phyloP scores from a whole-genome alignment of 1,284 basidiomycete genomes.

The Sporisorium sorghi region DNA sequence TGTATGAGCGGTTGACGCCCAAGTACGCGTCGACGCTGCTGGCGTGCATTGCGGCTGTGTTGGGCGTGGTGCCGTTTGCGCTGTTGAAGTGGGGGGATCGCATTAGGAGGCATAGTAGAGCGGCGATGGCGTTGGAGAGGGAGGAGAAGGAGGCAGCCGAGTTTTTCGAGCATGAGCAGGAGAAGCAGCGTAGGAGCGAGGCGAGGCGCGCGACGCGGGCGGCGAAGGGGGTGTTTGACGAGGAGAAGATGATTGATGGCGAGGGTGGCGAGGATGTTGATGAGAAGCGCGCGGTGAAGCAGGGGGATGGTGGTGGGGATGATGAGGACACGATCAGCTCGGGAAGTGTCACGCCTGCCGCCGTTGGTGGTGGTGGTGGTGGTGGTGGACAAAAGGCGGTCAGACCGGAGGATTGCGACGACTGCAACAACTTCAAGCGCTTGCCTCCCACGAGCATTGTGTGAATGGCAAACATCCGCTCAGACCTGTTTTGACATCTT shows the following conservation, averaged over 20 bases:
- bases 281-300: neutral
- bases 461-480: neutral
- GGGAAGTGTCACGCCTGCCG: constrained; percentile 23
- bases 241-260: constrained; percentile 27
- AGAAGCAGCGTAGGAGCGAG: constrained; percentile 28
- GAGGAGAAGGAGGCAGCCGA: constrained; percentile 47
- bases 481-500: neutral
- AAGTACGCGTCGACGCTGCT: constrained; percentile 64
- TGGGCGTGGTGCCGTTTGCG: constrained; percentile 64
- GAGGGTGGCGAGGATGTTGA: neutral
- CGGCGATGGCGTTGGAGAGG: constrained; percentile 51
- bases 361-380: neutral
- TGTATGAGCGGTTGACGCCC: constrained; percentile 58
- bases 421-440: constrained; percentile 36
- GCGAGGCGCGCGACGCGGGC: constrained; percentile 21
- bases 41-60: constrained; percentile 50
- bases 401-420: constrained; percentile 23
- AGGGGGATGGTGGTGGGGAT: too few species aligned
- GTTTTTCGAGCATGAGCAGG: constrained; percentile 24
- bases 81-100: constrained; percentile 59
- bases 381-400: neutral
- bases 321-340: constrained; percentile 16
- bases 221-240: constrained; percentile 20
- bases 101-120: constrained; percentile 49
- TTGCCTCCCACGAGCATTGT: constrained; percentile 46